phyloP scores from a whole-genome alignment of 352 stramenopile genomes.

The Globisporangium parvum region DNA sequence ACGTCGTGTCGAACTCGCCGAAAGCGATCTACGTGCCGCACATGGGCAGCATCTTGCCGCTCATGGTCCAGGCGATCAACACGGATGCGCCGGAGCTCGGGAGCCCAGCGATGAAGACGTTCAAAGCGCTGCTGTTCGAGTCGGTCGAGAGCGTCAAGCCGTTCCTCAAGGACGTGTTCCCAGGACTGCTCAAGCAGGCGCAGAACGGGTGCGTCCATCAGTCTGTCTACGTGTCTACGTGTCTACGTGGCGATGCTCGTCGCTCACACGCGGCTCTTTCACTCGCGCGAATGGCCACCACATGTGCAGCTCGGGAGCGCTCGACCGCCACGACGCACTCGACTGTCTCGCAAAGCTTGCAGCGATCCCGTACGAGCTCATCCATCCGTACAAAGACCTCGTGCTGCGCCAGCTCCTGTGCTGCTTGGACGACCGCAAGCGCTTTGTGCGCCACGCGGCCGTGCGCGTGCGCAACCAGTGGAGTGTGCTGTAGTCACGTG shows the following conservation, averaged over 20 bases:
- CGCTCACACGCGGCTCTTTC: background rate
- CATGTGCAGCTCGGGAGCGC: slow-evolving; percentile 33
- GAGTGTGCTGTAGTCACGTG: slow-evolving; percentile 67
- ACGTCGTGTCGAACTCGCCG: slow-evolving; percentile 77
- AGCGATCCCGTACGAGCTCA: slow-evolving; percentile 80
- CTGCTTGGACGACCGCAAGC: slow-evolving; percentile 85
- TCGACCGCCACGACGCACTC: slow-evolving; percentile 67
- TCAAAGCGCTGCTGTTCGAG: slow-evolving; percentile 69
- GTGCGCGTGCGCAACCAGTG: slow-evolving; percentile 89
- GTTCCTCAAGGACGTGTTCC: slow-evolving; percentile 82
- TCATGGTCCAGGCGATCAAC: slow-evolving; percentile 82
- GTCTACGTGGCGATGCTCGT: background rate
- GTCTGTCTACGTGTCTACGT: background rate
- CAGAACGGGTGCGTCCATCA: slow-evolving; percentile 65
- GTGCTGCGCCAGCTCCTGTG: slow-evolving; percentile 69
- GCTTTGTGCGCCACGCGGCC: slow-evolving; percentile 79
- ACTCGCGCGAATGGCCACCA: slow-evolving; percentile 1
- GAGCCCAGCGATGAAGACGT: slow-evolving; percentile 72
- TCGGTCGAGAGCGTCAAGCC: slow-evolving; percentile 76
- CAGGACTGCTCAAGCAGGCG: slow-evolving; percentile 74
- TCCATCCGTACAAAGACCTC: slow-evolving; percentile 82
- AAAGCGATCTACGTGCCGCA: slow-evolving; percentile 76
- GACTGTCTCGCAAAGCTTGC: slow-evolving; percentile 75
- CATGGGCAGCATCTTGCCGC: slow-evolving; percentile 70
- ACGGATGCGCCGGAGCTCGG: slow-evolving; percentile 63